Base-by-base conservation (phyloP, 2,329 filamentous ascomycete genomes). In the Blastomyces silverae region DNA sequence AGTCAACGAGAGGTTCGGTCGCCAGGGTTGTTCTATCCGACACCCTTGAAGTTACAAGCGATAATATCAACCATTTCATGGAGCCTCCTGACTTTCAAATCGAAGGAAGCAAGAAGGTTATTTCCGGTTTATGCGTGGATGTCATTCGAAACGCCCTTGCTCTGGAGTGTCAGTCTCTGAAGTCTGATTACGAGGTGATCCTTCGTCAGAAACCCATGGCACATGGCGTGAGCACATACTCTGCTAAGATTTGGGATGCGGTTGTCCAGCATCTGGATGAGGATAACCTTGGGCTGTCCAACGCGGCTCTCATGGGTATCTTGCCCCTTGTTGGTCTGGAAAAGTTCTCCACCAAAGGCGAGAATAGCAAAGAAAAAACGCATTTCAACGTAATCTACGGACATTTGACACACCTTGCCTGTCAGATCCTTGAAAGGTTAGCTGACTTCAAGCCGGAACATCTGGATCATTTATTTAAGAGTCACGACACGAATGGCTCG, bases 361-460 rank as follows among this genome's bases (percentile, higher is more conserved):
- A 76, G 61, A 71, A 75, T 37, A 77, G 69, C 25, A 74, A 77
- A 77, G 86, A 77, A 65, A 88, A 88, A 70, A 80, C 81, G n/a
- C 82, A 85, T 37, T 97, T 96, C 81, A 97, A 97, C 72, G 78
- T 82, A 58, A 86, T 88, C 31, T 88, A 93, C 65, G 80, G 81
- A 31, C 79, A 85, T 64, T 77, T 89, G 1, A 85, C 84, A 55
- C 80, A 83, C 62, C 82, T 85, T 42, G 84, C 96, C 31, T 87
- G 87, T 22, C 84, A 85, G 66, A 85, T 96, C 58, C 83, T 97
- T 52, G 89, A 92, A 68, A 85, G 89, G 13, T 79, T 99, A 55
- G 88, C 88, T 46, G 89, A 92, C 67, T 92, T 97, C 71, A 83
- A 85, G 25, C 81, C 85, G 0, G 78, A 83, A 3, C 86, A 93